Conservation (phyloP, 108 stramenopile genomes). For the Skeletonema costatum region DNA sequence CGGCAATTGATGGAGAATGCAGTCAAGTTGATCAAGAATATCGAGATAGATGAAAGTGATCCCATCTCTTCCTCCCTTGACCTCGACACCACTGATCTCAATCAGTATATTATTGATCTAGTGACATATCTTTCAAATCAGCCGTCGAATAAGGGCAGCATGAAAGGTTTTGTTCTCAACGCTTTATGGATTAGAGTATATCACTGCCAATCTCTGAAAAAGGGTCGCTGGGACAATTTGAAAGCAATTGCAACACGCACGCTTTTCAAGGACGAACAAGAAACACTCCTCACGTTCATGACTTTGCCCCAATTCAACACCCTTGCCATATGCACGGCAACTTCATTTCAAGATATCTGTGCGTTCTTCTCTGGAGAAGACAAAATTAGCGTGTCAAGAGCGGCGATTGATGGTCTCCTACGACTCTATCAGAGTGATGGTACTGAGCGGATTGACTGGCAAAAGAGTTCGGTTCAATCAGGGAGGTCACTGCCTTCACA, state of each 20-base stretch:
- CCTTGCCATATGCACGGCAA: not conserved
- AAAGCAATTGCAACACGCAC: not conserved
- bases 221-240: not conserved
- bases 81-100: not conserved
- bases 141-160: not conserved
- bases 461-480: not conserved
- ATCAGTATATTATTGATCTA: not conserved
- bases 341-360: not conserved
- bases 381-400: not conserved
- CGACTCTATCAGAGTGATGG: not conserved
- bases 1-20: not conserved
- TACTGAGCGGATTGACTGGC: conserved; percentile 1
- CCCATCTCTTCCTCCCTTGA: not conserved
- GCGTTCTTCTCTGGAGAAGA: not conserved
- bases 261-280: not conserved
- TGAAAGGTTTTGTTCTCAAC: conserved; percentile 7
- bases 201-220: not conserved
- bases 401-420: not conserved
- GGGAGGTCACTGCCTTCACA: not conserved
- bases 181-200: conserved; percentile 13
- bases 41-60: not conserved
- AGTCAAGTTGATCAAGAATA: not conserved
- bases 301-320: not conserved
- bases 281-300: not conserved
- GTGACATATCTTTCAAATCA: not conserved